These are phyloP conservation scores for Apiospora sp. DNA, from an alignment of 2,329 filamentous ascomycete species.

Conservation along the genomic window DNA sequence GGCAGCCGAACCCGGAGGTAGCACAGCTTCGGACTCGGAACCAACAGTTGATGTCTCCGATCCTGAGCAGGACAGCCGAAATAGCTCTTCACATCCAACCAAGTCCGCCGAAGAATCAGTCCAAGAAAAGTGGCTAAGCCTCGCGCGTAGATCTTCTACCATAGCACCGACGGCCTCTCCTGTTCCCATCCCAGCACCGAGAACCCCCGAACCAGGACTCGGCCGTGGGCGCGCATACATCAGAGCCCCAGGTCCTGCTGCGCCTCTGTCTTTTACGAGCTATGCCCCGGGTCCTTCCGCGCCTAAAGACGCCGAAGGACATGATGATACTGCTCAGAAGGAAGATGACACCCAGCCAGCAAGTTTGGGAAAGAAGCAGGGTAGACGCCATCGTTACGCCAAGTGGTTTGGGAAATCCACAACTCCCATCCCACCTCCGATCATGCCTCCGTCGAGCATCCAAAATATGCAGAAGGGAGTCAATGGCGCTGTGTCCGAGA, in stretches of 20 bases:
- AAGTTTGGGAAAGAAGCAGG: neutral
- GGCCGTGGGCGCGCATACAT: neutral
- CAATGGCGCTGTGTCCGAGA: neutral
- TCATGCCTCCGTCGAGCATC: neutral
- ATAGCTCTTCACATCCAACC: neutral
- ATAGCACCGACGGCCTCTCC: neutral
- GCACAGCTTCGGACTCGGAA: neutral
- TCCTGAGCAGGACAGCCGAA: neutral
- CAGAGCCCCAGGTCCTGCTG: neutral
- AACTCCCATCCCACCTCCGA: neutral
- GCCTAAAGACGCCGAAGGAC: neutral
- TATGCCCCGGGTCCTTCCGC: neutral
- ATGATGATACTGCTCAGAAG: neutral
- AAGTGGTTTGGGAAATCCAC: constrained; percentile 6
- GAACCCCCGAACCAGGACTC: neutral
- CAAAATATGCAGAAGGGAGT: neutral
- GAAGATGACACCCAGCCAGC: neutral
- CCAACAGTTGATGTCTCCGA: neutral
- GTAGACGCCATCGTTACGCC: neutral
- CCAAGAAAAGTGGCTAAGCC: neutral
- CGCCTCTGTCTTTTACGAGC: neutral
- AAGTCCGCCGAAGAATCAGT: neutral
- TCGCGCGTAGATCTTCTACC: neutral
- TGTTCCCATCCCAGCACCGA: neutral
- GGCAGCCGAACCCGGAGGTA: neutral